phyloP scores from a whole-genome alignment of 78 protist species.

The Neovahlkampfia damariscottae region DNA sequence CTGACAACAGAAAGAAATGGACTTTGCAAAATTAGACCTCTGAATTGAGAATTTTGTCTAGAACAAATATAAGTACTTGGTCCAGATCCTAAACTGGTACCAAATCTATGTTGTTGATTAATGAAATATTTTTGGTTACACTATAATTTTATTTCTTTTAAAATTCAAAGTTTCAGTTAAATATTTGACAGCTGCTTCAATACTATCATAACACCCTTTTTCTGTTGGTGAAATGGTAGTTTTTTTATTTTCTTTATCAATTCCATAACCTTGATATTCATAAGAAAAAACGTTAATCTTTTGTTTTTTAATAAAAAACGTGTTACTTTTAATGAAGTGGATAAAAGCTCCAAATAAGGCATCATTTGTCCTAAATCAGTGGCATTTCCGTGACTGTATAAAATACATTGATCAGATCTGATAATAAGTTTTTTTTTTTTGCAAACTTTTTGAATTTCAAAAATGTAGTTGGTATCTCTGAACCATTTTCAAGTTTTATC shows the following conservation, averaged over 20 bases:
- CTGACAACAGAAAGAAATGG: not conserved
- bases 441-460: too few relatives aligned
- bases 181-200: not conserved
- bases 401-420: not conserved
- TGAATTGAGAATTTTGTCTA: not conserved
- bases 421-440: too few relatives aligned
- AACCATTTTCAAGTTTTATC: too few relatives aligned
- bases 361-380: conserved; percentile 1
- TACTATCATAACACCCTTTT: not conserved
- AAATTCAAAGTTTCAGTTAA: not conserved
- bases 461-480: too few relatives aligned
- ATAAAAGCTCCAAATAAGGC: not conserved
- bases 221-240: too few relatives aligned
- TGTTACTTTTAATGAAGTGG: not conserved
- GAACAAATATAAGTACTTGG: not conserved
- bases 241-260: not conserved
- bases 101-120: not conserved
- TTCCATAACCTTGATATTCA: not conserved
- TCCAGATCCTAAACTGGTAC: not conserved
- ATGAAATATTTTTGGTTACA: not conserved
- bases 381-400: not conserved
- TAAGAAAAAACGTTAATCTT: not conserved
- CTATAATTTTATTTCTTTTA: not conserved
- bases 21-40: not conserved
- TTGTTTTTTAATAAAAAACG: not conserved